Evolutionary conservation across 371 early-diverging fungal genomes (phyloP).

Genomic region (Mycotypha africana): DNA sequence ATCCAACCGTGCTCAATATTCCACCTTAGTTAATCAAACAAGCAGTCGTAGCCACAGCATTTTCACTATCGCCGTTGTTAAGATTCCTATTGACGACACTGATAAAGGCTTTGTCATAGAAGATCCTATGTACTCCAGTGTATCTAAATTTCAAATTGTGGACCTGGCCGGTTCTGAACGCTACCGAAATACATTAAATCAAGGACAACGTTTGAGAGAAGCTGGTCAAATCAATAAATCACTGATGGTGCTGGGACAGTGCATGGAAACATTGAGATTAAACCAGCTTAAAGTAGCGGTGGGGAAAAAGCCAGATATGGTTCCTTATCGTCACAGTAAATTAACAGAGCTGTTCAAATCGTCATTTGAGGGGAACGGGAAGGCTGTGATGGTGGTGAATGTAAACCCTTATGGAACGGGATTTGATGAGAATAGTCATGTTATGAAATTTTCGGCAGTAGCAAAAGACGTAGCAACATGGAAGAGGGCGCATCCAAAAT

Average conservation of each 20-base stretch:
- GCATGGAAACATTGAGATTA: slow-evolving; percentile 58
- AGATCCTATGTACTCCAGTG: slow-evolving; percentile 36
- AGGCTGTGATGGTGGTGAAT: slow-evolving; percentile 66
- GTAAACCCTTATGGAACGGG: slow-evolving; percentile 62
- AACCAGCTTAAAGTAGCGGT: slow-evolving; percentile 47
- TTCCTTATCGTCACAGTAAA: slow-evolving; percentile 69
- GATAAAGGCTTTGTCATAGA: slow-evolving; percentile 49
- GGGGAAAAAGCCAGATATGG: slow-evolving; percentile 44
- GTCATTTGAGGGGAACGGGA: slow-evolving; percentile 62
- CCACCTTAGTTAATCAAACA: slow-evolving; percentile 55
- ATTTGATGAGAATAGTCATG: slow-evolving; percentile 57
- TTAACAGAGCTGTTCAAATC: slow-evolving; percentile 68
- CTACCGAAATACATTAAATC: slow-evolving; percentile 70
- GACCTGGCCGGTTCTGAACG: slow-evolving; percentile 98
- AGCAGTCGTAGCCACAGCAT: slow-evolving; percentile 71
- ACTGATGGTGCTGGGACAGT: slow-evolving; percentile 92
- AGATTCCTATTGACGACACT: slow-evolving; percentile 46
- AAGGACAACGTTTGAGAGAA: slow-evolving; percentile 82
- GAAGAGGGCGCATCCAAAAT: slow-evolving; percentile 34
- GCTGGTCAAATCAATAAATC: slow-evolving; percentile 93
- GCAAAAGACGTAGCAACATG: slow-evolving; percentile 58
- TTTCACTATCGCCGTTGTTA: slow-evolving; percentile 63
- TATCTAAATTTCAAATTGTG: slow-evolving; percentile 74
- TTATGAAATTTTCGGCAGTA: slow-evolving; percentile 67
- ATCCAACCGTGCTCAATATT: slow-evolving; percentile 55